Base-by-base conservation (phyloP, 2,329 filamentous ascomycete genomes). In the Simplicillium sp. region DNA sequence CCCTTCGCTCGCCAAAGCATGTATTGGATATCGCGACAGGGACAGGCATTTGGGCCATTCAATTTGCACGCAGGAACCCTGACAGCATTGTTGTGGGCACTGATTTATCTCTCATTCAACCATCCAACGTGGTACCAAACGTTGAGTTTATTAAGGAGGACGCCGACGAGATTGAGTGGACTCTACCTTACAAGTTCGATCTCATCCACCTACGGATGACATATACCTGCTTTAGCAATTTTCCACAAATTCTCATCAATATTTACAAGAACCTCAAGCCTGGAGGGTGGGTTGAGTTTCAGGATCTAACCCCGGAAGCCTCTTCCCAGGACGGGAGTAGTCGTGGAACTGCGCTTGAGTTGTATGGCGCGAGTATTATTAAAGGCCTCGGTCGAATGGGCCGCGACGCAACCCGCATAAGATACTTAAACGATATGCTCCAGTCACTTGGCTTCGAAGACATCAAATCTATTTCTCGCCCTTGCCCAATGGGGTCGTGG, bases 61-160 rank as follows among this genome's bases (percentile, higher is more conserved):
- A 75, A 36, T 66, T 80, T 56, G 73, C 72, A 49, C 68, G 73
- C 46, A 52, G 64, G 45, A 65, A 59, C 44, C 59, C 63, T 3
- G 45, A 46, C 3, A 53, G 61, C 1, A 46, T 49, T 6, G 57
- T 66, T 9, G 51, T 64, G 15, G 75, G 75, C 11, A 66, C 73
- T 6, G 75, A 80, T 50, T 63, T 80, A 3, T 75, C 70, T 11
- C 74, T 75, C 1, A 77, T 78, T 33, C 75, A 80, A 33, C 31
- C 31, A 50, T 73, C 74, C 3, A 63, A 64, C 20, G 71, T 69
- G 59, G 70, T 80, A 3, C 77, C 77, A 2, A 62, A 67, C 20
- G 84, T 84, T 49, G 74, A 79, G 44, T 68, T 71, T 42, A 84
- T 84, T 49, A 67, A 80, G 42, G 70, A 84, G 29, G 80, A 84